phyloP scores from a whole-genome alignment of 306 rosid species.

The Sphenostylis stenocarpa region DNA sequence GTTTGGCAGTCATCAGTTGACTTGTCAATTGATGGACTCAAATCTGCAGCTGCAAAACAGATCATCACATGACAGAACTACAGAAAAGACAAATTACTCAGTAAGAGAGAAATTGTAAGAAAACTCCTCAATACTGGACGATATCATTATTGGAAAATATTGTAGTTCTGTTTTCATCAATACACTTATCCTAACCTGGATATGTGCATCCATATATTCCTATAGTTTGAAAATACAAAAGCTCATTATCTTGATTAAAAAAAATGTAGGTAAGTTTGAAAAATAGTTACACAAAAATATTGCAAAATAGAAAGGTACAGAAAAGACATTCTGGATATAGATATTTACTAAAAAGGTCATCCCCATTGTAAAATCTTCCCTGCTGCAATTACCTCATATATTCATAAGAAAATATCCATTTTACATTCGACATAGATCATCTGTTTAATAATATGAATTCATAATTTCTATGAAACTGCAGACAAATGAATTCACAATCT shows the following conservation, averaged over 20 bases:
- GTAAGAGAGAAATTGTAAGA: neutral
- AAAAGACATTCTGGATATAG: neutral
- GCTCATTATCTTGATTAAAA: neutral
- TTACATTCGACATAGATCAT: neutral
- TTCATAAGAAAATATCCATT: neutral
- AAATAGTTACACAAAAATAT: neutral
- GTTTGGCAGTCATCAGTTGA: constrained; percentile 34
- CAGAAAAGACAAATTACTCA: constrained; percentile 13
- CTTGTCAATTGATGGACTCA: constrained; percentile 27
- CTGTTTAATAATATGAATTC: neutral
- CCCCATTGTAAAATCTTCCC: neutral
- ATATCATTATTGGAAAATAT: neutral
- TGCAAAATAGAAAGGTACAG: neutral
- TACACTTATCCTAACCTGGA: neutral
- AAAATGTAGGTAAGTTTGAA: neutral
- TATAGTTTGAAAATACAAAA: neutral
- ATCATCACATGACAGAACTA: neutral
- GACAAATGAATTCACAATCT: neutral
- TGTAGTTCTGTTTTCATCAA: neutral
- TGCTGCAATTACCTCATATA: neutral
- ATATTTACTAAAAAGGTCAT: neutral
- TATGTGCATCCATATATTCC: neutral
- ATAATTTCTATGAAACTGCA: neutral
- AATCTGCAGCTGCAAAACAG: constrained; percentile 42
- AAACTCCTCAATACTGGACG: neutral